phyloP scores from a whole-genome alignment of 2,329 filamentous ascomycete species.

The Beauveria australis region DNA sequence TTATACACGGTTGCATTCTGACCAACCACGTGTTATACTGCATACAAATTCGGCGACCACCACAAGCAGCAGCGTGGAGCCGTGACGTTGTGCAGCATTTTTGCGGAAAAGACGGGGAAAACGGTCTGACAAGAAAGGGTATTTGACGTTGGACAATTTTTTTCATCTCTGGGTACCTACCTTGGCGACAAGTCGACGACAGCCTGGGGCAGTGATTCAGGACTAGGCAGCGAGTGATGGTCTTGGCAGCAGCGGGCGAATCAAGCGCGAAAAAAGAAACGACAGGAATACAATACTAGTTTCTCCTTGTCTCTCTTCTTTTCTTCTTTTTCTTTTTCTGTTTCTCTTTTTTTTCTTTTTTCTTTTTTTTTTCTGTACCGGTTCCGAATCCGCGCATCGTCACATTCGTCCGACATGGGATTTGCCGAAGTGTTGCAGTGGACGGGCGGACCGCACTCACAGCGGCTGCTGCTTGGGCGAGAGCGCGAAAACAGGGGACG shows the following conservation, averaged over 20 bases:
- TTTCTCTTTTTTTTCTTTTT: neutral
- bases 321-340: neutral
- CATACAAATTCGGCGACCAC: neutral
- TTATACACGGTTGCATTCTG: slow-evolving; percentile 5
- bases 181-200: neutral
- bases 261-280: neutral
- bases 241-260: neutral
- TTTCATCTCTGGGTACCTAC: no score
- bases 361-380: neutral
- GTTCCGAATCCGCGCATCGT: no score
- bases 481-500: neutral
- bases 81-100: neutral
- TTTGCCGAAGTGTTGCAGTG: slow-evolving; percentile 7
- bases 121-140: neutral
- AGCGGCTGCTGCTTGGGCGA: neutral
- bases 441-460: neutral
- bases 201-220: neutral
- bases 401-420: neutral
- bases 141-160: neutral
- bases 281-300: neutral
- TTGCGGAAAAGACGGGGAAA: neutral
- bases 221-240: neutral
- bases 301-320: neutral
- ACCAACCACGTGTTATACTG: slow-evolving; percentile 12
- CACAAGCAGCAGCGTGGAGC: neutral